These are phyloP conservation scores for Ustilago bromivora DNA, from an alignment of 1,284 basidiomycete species.

Conservation along the genomic window DNA sequence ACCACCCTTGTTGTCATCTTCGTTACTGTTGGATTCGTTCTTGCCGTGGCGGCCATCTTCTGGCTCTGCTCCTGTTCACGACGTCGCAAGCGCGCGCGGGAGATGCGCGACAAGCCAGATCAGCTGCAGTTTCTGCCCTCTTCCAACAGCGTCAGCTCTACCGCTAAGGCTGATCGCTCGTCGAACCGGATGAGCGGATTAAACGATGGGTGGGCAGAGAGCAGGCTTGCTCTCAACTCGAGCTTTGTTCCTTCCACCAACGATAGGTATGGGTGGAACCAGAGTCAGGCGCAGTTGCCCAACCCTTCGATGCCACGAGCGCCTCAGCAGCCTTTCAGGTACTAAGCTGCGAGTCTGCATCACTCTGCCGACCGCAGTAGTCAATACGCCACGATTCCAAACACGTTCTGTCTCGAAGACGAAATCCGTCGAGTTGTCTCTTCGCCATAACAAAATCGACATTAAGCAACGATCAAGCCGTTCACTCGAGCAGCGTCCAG, in stretches of 20 bases:
- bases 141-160: neutral
- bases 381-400: neutral
- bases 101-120: slow-evolving; percentile 27
- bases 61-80: slow-evolving; percentile 42
- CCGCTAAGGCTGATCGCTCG: slow-evolving; percentile 8
- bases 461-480: neutral
- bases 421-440: neutral
- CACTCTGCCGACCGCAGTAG: too few relatives aligned
- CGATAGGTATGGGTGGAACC: slow-evolving; percentile 24
- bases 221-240: slow-evolving; percentile 40
- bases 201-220: slow-evolving; percentile 36
- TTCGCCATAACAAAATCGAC: neutral
- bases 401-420: neutral
- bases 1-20: slow-evolving; percentile 25
- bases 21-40: slow-evolving; percentile 20
- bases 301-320: slow-evolving; percentile 7
- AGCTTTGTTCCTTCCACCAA: slow-evolving; percentile 32
- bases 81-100: slow-evolving; percentile 31
- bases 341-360: slow-evolving; percentile 1
- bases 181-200: slow-evolving; percentile 8
- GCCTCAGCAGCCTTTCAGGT: slow-evolving; percentile 24
- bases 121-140: slow-evolving; percentile 15
- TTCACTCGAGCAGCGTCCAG: neutral
- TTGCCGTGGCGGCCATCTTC: slow-evolving; percentile 24
- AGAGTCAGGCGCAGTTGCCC: slow-evolving; percentile 2